Conservation (phyloP, 2,329 filamentous ascomycete species). For the Xylariales sp. region DNA sequence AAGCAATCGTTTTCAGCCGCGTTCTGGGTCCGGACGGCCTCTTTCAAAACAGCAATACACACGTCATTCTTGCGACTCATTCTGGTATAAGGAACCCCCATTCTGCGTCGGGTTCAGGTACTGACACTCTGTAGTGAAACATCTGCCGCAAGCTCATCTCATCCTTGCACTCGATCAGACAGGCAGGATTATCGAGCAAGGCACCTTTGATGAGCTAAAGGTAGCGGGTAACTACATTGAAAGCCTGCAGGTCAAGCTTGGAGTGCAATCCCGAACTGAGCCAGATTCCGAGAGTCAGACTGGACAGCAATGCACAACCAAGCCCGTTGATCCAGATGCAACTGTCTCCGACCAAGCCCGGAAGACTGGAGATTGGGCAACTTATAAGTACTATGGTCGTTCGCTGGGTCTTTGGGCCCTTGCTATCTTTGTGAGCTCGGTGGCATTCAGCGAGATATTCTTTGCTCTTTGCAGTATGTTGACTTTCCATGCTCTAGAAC, state of each 20-base stretch:
- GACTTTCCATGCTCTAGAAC: conserved; percentile 5
- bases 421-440: conserved; percentile 1
- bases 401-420: conserved; percentile 4
- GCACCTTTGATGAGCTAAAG: conserved; percentile 28
- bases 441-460: background rate
- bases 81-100: conserved; percentile 1
- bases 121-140: conserved; percentile 9
- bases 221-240: conserved; percentile 27
- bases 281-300: background rate
- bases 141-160: conserved; percentile 28
- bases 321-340: background rate
- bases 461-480: conserved; percentile 10
- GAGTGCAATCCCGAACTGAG: conserved; percentile 1
- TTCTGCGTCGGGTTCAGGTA: no score
- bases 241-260: conserved; percentile 20
- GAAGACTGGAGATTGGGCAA: conserved; percentile 7
- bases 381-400: conserved; percentile 10
- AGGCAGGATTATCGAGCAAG: conserved; percentile 28
- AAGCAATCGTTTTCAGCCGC: conserved; percentile 9
- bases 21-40: conserved; percentile 12
- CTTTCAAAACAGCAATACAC: conserved; percentile 14
- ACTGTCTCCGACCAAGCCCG: conserved; percentile 4
- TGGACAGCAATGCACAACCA: background rate
- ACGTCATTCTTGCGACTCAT: conserved; percentile 24
- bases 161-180: conserved; percentile 26